Evolutionary conservation across 257 asterid genomes (phyloP).

Genomic region (Gentiana straminea): DNA sequence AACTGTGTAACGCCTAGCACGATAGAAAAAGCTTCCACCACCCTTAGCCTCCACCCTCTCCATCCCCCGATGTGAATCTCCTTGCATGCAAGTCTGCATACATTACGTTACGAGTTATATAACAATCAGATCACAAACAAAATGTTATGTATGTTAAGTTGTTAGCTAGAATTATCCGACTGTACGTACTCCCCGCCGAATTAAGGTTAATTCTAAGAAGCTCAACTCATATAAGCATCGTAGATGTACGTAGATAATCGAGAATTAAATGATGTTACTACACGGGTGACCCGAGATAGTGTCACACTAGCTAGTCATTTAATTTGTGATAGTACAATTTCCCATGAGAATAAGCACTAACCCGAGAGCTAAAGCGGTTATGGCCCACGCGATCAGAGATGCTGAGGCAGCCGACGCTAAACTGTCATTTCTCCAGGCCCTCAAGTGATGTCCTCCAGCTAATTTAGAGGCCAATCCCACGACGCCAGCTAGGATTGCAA

Average conservation of each 20-base stretch:
- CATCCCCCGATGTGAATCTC: slow-evolving; percentile 65
- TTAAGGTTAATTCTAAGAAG: too few relatives aligned
- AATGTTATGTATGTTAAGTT: not conserved
- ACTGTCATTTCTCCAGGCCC: slow-evolving; percentile 78
- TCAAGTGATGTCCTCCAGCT: slow-evolving; percentile 59
- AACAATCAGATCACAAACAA: not conserved
- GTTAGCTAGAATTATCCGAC: too few relatives aligned
- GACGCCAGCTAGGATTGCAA: slow-evolving; percentile 56
- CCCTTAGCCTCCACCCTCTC: slow-evolving; percentile 89
- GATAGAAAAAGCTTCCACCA: slow-evolving; percentile 59
- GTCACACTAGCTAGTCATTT: too few relatives aligned
- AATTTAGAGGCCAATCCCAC: slow-evolving; percentile 66
- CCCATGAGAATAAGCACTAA: not conserved
- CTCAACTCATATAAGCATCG: too few relatives aligned
- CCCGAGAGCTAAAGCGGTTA: slow-evolving; percentile 78
- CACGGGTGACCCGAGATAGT: too few relatives aligned
- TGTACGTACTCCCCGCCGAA: too few relatives aligned
- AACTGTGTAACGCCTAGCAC: slow-evolving; percentile 56
- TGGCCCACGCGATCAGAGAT: slow-evolving; percentile 71
- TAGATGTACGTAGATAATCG: too few relatives aligned
- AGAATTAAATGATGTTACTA: too few relatives aligned
- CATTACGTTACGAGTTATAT: too few relatives aligned
- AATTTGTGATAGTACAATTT: too few relatives aligned
- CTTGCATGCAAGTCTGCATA: slow-evolving; percentile 71
- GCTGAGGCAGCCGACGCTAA: slow-evolving; percentile 77